Evolutionary conservation across 176 grass and related monocot genomes (phyloP).

Genomic region (Canna indica): DNA sequence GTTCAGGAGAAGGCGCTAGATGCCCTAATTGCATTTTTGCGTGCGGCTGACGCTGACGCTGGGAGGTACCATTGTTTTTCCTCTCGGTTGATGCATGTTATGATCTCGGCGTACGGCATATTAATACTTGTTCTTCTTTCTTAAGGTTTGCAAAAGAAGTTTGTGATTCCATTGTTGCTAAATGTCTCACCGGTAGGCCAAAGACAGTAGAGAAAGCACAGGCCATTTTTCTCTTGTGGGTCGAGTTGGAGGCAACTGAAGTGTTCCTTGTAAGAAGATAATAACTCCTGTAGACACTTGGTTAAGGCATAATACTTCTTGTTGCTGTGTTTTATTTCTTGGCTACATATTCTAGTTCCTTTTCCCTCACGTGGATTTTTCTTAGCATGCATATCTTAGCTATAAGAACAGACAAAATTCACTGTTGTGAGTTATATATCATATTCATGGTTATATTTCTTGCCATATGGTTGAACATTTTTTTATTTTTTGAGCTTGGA

Average conservation of each 20-base stretch:
- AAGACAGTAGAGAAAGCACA: slow-evolving; percentile 99
- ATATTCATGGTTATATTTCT: not conserved
- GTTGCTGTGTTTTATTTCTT: not conserved
- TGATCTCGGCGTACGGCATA: not conserved
- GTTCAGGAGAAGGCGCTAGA: slow-evolving; percentile 97
- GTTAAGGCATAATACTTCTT: not conserved
- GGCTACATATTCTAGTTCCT: not conserved
- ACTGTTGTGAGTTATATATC: not conserved
- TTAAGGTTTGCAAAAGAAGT: slow-evolving; percentile 87
- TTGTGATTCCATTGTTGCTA: slow-evolving; percentile 81
- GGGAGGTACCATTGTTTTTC: slow-evolving; percentile 33
- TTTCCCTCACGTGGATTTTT: not conserved
- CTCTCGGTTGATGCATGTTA: not conserved
- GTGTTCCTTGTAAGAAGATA: slow-evolving; percentile 70
- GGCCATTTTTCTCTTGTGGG: slow-evolving; percentile 74
- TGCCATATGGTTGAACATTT: not conserved
- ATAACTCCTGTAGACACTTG: too few species aligned
- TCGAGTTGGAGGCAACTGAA: slow-evolving; percentile 82
- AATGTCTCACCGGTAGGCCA: slow-evolving; percentile 90
- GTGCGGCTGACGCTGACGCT: slow-evolving; percentile 79
- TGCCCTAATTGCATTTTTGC: slow-evolving; percentile 76
- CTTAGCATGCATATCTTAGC: not conserved
- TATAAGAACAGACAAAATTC: not conserved
- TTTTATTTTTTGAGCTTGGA: not conserved
- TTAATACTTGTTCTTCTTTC: slow-evolving; percentile 7